Evolutionary conservation across 2,329 filamentous ascomycete species (phyloP), one percentile per base, ranked within the genome.

Genomic region (Raffaelea arxii): DNA sequence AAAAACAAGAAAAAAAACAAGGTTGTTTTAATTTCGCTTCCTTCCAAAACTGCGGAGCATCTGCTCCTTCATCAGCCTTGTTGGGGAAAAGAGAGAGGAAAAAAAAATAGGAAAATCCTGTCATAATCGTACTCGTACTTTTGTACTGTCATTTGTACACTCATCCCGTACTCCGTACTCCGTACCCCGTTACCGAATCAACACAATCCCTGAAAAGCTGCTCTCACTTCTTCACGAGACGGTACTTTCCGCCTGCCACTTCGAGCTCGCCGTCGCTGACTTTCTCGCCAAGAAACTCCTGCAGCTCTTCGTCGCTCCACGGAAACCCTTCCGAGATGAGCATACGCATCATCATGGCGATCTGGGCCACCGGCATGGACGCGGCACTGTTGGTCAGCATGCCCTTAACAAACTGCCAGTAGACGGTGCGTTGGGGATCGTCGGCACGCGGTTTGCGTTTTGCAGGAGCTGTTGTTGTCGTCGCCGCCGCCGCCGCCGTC

Each of bases 271-370:
- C 82, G 37, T 76, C 78, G 6, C 71, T 69, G n/a, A 91, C 82
- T 77, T 94, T 90, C 49, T 84, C 79, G 9, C 69, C 77, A 48
- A 97, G 65, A 60, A 96, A 85, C 62, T 84, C 85, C 56, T 81
- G 78, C 51, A 97, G 66, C 65, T 97, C 90, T 60, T 95, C 90
- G 58, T 86, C 86, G 51, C 84, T 87, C 75, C 88, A 95, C 1
- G 86, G 79, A 60, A 95, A 96, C 2, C 89, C 90, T 12, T 88
- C 88, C 0, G 86, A 78, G 44, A 96, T 80, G 49, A 91, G 76
- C 75, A 97, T 91, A 65, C 87, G 88, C 73, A 98, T 75, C 87
- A 97, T 96, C 83, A 90, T 94, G 9, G 81, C 75, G 53, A 98
- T 94, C 60, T 89, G 78, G 46, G 73, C 73, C 49, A 90, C 68